A percentile compares a stretch with the other conserved stretches of the same genome.
Evolutionary conservation across 805 yeast species (phyloP).

Genomic region (Lipomyces yamadae): DNA sequence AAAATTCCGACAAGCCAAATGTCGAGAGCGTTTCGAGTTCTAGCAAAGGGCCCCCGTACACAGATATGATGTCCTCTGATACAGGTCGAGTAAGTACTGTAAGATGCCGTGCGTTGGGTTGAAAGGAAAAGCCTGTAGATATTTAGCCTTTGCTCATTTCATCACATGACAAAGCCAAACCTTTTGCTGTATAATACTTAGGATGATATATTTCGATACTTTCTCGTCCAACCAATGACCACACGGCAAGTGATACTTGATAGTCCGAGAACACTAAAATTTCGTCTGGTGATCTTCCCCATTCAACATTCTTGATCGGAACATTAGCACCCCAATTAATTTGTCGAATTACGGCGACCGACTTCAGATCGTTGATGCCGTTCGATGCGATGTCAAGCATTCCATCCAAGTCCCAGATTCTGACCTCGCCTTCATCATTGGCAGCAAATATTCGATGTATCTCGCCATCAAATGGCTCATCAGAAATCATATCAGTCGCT

Average conservation of each 20-base stretch:
- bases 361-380: slow-evolving; percentile 25
- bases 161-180: not conserved
- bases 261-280: slow-evolving; percentile 32
- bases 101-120: slow-evolving; percentile 30
- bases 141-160: not conserved
- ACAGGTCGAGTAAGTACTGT: slow-evolving; percentile 32
- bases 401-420: slow-evolving; percentile 33
- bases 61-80: slow-evolving; percentile 28
- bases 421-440: slow-evolving; percentile 25
- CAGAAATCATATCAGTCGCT: not conserved
- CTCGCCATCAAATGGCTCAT: slow-evolving; percentile 13
- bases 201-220: slow-evolving; percentile 29
- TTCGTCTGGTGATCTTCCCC: slow-evolving; percentile 36
- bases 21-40: slow-evolving; percentile 6
- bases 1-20: slow-evolving; percentile 18
- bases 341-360: slow-evolving; percentile 26
- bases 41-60: slow-evolving; percentile 26
- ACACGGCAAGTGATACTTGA: slow-evolving; percentile 31
- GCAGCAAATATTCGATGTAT: slow-evolving; percentile 32
- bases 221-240: slow-evolving; percentile 25
- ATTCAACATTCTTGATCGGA: slow-evolving; percentile 26
- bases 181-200: slow-evolving; percentile 17
- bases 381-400: not conserved
- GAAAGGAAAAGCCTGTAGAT: slow-evolving; percentile 25
- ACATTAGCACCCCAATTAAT: slow-evolving; percentile 34